Evolutionary conservation across 306 rosid genomes (phyloP), one percentile per base, ranked within the genome.

Genomic region (Pyrus bretschneideri): DNA sequence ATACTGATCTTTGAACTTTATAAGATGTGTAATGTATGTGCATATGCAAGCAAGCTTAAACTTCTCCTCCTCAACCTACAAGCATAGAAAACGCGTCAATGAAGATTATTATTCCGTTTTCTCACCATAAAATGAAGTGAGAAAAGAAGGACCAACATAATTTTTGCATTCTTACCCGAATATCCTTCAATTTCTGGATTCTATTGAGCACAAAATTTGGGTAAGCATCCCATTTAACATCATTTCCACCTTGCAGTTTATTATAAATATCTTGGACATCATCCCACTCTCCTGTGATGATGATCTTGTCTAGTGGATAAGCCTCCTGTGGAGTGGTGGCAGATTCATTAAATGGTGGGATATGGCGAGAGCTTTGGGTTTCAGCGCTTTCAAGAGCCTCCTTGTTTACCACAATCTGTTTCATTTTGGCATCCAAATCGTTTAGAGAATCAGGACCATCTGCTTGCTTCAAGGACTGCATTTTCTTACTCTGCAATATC

Each of bases 271-370:
- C 97, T 78, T 81, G 84, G 54, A 95, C 92, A 79, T 69, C 79
- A 81, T 35, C 80, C 97, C 96, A 89, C 78, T 95, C 99, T 78
- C 86, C 90, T 60, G 66, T 67, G 67, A 85, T 82, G 69, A 92
- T 92, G 78, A 95, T 95, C 88, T 88, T 79, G 69, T 90, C 93
- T 79, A 92, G 76, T 46, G 92, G 82, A 83, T 88, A 95, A 79
- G 89, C 97, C 84, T 84, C 88, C 76, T 86, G 85, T 59, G 96
- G 89, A 19, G 90, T 81, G 19, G 97, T 83, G 11, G 99, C 97
- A 74, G 88, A 81, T 78, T 80, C 33, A 89, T 89, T 67, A 79
- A 87, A 86, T 62, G 93, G 90, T 72, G 97, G 99, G 81, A 88
- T 77, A 77, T 90, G 88, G 69, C 89, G 97, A 51, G 86, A 27